Base-by-base conservation (phyloP, 2,329 filamentous ascomycete genomes). In the Exophiala sideris region DNA sequence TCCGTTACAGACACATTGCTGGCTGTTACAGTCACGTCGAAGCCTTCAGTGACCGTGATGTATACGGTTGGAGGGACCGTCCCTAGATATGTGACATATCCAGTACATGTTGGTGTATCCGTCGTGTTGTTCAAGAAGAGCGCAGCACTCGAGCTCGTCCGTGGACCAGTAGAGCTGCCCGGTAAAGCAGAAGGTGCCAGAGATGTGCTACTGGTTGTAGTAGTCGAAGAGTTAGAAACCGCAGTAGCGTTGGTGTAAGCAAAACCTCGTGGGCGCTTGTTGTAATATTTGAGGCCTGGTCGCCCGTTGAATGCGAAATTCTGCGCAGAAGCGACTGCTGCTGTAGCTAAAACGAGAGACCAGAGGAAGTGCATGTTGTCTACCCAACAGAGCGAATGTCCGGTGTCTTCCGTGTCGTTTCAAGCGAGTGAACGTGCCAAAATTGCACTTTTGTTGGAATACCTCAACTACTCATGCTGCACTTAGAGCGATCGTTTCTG, bases 61-160 rank as follows among this genome's bases (percentile, higher is more conserved):
- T 61, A 62, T 33, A 62, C 58, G 3, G 60, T 62, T 21, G 60
- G 60, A 55, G 59, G 58, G 16, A 60, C 54, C 4, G 57, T 51
- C 8, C 58, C 56, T 36, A 45, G 52, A 48, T 62, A 62, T 7
- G 60, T 62, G 24, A 60, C 47, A 10, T 50, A 58, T 24, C 59
- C 59, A 18, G 52, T 50, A 42, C 57, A 61, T 50, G 57, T 45
- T 32, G 57, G 34, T 14, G 46, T 38, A 3, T 52, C 36, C 9
- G 47, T 51, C 21, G 53, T 40, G 38, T 20, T 18, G 24, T 54
- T 52, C 33, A 38, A 18, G 44, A 39, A 33, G 21, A 33, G 16
- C 32, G 14, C 11, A 44, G 29, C 45, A 11, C 16, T 21, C 5
- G 38, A 42, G 1, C 49, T 54, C 5, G 51, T 54, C 21, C 45